phyloP scores from a whole-genome alignment of 23 red algal species.

The Rhodosorus marinus region DNA sequence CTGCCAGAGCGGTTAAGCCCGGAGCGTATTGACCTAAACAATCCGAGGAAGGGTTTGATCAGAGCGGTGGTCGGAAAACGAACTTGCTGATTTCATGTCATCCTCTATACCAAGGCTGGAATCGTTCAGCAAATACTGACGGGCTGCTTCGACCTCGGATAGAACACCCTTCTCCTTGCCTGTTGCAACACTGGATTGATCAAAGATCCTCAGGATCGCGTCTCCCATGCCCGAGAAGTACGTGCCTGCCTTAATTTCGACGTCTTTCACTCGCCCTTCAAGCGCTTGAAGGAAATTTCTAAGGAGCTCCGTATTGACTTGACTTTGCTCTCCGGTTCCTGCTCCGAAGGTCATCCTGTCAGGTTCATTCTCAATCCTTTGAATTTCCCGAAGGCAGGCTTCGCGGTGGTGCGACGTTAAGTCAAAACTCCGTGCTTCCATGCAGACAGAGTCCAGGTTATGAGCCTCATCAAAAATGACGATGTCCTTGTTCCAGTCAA shows the following conservation, averaged over 20 bases:
- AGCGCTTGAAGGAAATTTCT: background rate
- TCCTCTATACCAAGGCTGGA: no score
- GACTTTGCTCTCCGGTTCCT: background rate
- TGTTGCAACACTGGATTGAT: no score
- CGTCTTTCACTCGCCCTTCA: background rate
- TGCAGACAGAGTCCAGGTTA: conserved; percentile 62
- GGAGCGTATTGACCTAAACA: no score
- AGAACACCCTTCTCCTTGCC: no score
- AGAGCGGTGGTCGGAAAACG: no score
- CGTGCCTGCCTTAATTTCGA: background rate
- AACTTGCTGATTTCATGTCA: no score
- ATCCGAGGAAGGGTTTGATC: no score
- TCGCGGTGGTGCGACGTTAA: conserved; percentile 20
- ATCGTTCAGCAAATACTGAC: no score
- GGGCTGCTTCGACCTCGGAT: no score
- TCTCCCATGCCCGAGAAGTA: no score
- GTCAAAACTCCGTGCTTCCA: conserved; percentile 58
- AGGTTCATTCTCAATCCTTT: background rate
- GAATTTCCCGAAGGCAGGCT: conserved; percentile 12
- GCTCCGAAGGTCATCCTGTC: background rate
- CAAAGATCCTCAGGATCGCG: no score
- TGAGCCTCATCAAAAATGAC: conserved; percentile 94
- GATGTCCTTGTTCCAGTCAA: conserved; percentile 77
- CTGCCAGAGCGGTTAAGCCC: no score
- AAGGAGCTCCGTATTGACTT: background rate